Percentiles rank a stretch among this genome's conserved stretches.
Conservation (phyloP, 331 rosid genomes). For the Prunus yedoensis region DNA sequence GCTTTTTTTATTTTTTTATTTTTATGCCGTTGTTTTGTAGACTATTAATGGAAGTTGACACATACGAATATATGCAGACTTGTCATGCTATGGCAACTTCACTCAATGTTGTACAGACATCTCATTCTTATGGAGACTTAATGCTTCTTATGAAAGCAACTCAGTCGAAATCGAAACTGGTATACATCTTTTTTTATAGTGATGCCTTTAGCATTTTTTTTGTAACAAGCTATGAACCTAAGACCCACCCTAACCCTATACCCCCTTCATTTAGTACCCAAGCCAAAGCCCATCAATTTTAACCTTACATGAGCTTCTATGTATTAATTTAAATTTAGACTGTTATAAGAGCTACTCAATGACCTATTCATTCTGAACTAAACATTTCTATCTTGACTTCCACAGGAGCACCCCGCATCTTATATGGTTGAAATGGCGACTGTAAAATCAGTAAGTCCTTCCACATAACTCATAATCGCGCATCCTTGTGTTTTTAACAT, state of each 20-base stretch:
- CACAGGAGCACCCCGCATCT: conserved; percentile 73
- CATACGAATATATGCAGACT: conserved; percentile 57
- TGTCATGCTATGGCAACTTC: conserved; percentile 71
- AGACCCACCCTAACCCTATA: background rate
- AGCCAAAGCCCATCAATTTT: background rate
- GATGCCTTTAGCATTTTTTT: background rate
- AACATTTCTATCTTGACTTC: conserved; percentile 24
- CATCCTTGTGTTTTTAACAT: background rate
- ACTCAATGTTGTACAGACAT: conserved; percentile 74
- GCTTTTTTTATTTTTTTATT: background rate
- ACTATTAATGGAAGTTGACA: conserved; percentile 8
- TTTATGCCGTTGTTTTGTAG: conserved; percentile 12
- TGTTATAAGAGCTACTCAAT: conserved; percentile 13
- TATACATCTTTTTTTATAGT: conserved; percentile 31
- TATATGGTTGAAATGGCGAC: conserved; percentile 85
- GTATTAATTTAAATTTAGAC: conserved; percentile 12
- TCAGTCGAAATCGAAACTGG: conserved; percentile 73
- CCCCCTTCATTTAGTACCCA: background rate
- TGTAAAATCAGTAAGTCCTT: conserved; percentile 66
- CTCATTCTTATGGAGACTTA: conserved; percentile 82
- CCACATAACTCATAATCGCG: conserved; percentile 8
- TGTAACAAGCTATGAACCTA: background rate
- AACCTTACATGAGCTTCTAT: background rate
- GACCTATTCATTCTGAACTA: conserved; percentile 12
- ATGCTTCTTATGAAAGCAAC: conserved; percentile 75